phyloP scores from a whole-genome alignment of 768 basidiomycete species.

The Ramaria rubella region DNA sequence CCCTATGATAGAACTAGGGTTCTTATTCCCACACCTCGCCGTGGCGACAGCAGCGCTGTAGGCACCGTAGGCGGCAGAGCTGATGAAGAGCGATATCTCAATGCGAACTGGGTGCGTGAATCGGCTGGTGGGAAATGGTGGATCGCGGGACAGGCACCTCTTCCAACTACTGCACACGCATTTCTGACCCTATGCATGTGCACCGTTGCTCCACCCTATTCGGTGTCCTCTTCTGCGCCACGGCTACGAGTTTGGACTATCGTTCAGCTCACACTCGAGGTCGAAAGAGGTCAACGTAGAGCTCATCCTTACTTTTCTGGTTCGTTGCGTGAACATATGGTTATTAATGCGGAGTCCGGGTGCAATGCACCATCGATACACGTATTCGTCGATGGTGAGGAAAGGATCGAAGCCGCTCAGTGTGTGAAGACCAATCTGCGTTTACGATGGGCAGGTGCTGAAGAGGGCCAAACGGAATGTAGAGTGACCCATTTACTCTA shows the following conservation, averaged over 20 bases:
- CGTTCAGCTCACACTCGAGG: conserved; percentile 71
- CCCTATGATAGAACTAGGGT: conserved; percentile 83
- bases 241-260: conserved; percentile 50
- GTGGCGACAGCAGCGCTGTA: not conserved
- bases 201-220: conserved; percentile 30
- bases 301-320: conserved; percentile 77
- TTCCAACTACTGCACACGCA: conserved; percentile 60
- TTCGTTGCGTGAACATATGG: conserved; percentile 25
- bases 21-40: conserved; percentile 31
- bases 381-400: conserved; percentile 48
- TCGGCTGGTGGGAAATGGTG: conserved; percentile 66
- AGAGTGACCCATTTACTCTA: conserved; percentile 69
- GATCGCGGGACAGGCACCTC: conserved; percentile 82
- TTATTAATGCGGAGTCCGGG: conserved; percentile 42
- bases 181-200: conserved; percentile 68
- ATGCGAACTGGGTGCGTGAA: conserved; percentile 84
- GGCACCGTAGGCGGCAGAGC: too few relatives aligned
- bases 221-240: conserved; percentile 14
- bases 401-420: conserved; percentile 46
- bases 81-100: conserved; percentile 76
- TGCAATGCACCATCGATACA: conserved; percentile 38
- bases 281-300: conserved; percentile 66
- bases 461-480: conserved; percentile 28
- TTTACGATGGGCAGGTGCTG: conserved; percentile 23
- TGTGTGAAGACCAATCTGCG: conserved; percentile 59